phyloP scores from a whole-genome alignment of 2,329 filamentous ascomycete genomes.

The Colletotrichum lini region DNA sequence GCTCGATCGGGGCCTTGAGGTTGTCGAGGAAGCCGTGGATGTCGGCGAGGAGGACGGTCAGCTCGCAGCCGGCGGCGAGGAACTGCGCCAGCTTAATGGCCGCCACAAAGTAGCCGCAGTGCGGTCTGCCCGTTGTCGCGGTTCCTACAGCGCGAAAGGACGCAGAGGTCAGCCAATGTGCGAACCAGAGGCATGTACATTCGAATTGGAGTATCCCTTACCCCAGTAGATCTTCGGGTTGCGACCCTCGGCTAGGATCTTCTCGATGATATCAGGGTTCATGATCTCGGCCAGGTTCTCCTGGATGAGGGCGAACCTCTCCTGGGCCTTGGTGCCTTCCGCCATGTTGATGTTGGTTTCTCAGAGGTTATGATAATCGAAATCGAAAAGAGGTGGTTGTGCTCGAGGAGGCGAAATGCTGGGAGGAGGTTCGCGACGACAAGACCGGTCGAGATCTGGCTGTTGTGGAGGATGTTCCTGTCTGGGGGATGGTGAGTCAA shows the following conservation, averaged over 20 bases:
- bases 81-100: constrained; percentile 93
- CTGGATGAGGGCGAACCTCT: constrained; percentile 82
- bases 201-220: constrained; percentile 48
- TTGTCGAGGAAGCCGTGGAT: constrained; percentile 86
- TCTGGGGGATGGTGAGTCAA: constrained; percentile 31
- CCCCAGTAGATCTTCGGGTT: constrained; percentile 89
- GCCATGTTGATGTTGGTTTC: constrained; percentile 42
- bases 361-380: background rate
- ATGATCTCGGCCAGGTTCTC: constrained; percentile 87
- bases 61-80: constrained; percentile 85
- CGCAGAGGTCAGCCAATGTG: constrained; percentile 33
- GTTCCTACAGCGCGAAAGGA: constrained; percentile 65
- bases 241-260: constrained; percentile 78
- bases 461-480: constrained; percentile 10
- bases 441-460: constrained; percentile 5
- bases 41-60: constrained; percentile 83
- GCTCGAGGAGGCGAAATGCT: background rate
- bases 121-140: constrained; percentile 88
- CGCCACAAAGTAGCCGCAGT: constrained; percentile 91
- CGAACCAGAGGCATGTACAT: constrained; percentile 1
- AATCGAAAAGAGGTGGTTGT: background rate
- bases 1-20: constrained; percentile 88
- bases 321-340: constrained; percentile 60
- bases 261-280: constrained; percentile 86
- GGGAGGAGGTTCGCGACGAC: background rate